Conservation (phyloP, 164 flowering plant species). For the Warburgia ugandensis region DNA sequence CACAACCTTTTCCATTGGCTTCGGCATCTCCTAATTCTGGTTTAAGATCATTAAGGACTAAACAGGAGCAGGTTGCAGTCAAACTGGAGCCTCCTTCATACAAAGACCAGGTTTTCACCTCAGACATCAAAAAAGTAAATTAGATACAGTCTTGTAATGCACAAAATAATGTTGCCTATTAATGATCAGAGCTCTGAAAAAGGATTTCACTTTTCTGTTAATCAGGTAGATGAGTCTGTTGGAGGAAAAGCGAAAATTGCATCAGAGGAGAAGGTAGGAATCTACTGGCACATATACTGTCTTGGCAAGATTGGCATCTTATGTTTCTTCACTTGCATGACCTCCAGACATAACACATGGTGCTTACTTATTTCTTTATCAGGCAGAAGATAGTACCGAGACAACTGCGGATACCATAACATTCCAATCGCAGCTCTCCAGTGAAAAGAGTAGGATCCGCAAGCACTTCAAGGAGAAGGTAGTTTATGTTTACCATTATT, state of each 20-base stretch:
- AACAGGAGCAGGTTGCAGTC: conserved; percentile 23
- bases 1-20: conserved; percentile 28
- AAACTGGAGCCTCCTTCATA: conserved; percentile 11
- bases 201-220: too few relatives aligned
- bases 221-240: too few relatives aligned
- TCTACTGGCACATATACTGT: too few relatives aligned
- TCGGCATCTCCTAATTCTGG: conserved; percentile 30
- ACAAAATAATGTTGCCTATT: conserved; percentile 8
- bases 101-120: conserved; percentile 18
- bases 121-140: conserved; percentile 16
- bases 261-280: too few relatives aligned
- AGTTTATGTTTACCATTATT: too few relatives aligned
- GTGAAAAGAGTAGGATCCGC: conserved; percentile 12
- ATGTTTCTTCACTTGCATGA: too few relatives aligned
- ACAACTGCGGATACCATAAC: conserved; percentile 10
- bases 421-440: conserved; percentile 5
- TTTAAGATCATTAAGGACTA: conserved; percentile 23
- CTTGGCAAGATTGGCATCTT: too few relatives aligned
- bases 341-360: too few relatives aligned
- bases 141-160: conserved; percentile 11
- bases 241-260: too few relatives aligned
- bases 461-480: conserved; percentile 33
- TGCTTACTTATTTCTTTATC: too few relatives aligned
- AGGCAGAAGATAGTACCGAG: conserved; percentile 12
- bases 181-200: too few relatives aligned